A percentile compares a stretch with the other conserved stretches of the same genome.
phyloP scores from a whole-genome alignment of 2,329 filamentous ascomycete species.

The Trichoderma koningiopsis region DNA sequence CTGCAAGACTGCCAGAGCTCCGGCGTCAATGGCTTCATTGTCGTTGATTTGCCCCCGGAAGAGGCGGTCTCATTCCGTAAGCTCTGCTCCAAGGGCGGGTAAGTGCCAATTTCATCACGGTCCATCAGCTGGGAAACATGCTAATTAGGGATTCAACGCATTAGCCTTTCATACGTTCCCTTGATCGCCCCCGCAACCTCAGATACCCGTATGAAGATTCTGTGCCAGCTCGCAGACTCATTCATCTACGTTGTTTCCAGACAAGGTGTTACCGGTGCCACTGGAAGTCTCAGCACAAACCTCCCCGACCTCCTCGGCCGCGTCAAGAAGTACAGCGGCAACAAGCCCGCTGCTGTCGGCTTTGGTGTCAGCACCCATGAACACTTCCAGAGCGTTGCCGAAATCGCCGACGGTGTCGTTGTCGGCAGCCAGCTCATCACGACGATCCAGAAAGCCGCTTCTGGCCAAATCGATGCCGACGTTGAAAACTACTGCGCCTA shows the following conservation, averaged over 20 bases:
- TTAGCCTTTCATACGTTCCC: slow-evolving; percentile 89
- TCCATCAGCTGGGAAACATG: neutral
- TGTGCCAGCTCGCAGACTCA: slow-evolving; percentile 95
- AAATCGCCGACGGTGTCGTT: slow-evolving; percentile 89
- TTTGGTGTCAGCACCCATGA: slow-evolving; percentile 96
- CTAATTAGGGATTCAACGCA: slow-evolving; percentile 3
- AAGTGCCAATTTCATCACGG: slow-evolving; percentile 35
- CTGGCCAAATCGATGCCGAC: slow-evolving; percentile 55
- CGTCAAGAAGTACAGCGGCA: slow-evolving; percentile 90
- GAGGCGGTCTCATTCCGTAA: slow-evolving; percentile 91
- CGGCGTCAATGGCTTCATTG: slow-evolving; percentile 93
- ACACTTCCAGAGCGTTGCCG: slow-evolving; percentile 83
- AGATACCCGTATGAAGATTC: slow-evolving; percentile 88
- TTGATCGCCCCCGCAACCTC: slow-evolving; percentile 93
- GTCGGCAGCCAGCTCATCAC: slow-evolving; percentile 96
- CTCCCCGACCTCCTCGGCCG: slow-evolving; percentile 79
- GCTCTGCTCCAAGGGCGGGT: slow-evolving; percentile 76
- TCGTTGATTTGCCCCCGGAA: slow-evolving; percentile 93
- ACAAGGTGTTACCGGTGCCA: slow-evolving; percentile 94
- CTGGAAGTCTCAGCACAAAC: slow-evolving; percentile 76
- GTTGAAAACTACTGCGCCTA: slow-evolving; percentile 87
- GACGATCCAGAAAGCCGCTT: slow-evolving; percentile 55
- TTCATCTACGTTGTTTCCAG: slow-evolving; percentile 99
- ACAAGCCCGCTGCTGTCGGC: slow-evolving; percentile 87
- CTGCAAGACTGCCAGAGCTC: slow-evolving; percentile 80